A percentile compares a stretch with the other conserved stretches of the same genome.
These are phyloP conservation scores for Calonectria pseudoturangicola DNA, from an alignment of 2,329 filamentous ascomycete genomes.

Conservation along the genomic window DNA sequence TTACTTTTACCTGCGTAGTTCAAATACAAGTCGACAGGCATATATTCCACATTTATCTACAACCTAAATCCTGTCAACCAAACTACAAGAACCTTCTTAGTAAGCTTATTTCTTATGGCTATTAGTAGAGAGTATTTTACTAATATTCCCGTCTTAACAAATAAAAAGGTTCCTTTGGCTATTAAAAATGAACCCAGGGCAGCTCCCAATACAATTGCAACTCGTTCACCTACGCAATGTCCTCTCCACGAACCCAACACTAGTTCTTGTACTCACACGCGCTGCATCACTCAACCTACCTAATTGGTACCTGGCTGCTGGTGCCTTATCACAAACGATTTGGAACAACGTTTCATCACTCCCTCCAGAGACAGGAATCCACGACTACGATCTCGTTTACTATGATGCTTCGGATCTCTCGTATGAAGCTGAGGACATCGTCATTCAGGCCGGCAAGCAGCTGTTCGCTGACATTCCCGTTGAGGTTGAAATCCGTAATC, in stretches of 20 bases:
- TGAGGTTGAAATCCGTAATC: slow-evolving; percentile 62
- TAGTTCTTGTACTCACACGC: slow-evolving; percentile 53
- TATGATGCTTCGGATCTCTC: slow-evolving; percentile 58
- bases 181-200: slow-evolving; percentile 26
- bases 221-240: slow-evolving; percentile 47
- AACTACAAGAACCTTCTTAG: no score
- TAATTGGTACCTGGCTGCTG: slow-evolving; percentile 61
- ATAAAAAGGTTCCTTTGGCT: no score
- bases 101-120: no score
- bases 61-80: no score
- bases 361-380: slow-evolving; percentile 58
- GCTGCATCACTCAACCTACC: slow-evolving; percentile 54
- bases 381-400: slow-evolving; percentile 62
- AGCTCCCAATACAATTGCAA: slow-evolving; percentile 55
- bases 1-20: no score
- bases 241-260: slow-evolving; percentile 55
- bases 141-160: no score
- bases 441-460: slow-evolving; percentile 54
- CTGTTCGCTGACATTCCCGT: slow-evolving; percentile 56
- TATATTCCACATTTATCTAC: no score
- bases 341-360: slow-evolving; percentile 59
- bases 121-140: no score
- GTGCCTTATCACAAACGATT: slow-evolving; percentile 61
- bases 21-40: no score
- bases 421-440: slow-evolving; percentile 60